Percentiles rank a stretch among this genome's conserved stretches.
phyloP scores from a whole-genome alignment of 1,139 yeast genomes.

The Blastobotrys aristatus region DNA sequence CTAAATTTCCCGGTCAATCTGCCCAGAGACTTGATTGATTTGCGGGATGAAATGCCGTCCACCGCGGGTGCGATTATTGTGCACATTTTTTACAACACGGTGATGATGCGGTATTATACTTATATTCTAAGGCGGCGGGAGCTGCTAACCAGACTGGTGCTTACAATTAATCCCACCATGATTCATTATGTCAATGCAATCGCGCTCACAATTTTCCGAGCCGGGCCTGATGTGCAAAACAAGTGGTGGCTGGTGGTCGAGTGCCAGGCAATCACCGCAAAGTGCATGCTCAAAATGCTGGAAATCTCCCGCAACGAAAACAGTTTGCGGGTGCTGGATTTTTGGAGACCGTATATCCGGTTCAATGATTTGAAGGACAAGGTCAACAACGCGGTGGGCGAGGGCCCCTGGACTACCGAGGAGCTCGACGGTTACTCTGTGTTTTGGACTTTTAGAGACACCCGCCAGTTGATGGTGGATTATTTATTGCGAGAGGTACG shows the following conservation, averaged over 20 bases:
- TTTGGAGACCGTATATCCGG: neutral
- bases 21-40: constrained; percentile 2
- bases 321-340: constrained; percentile 1
- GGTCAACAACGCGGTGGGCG: neutral
- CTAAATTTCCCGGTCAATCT: constrained; percentile 1
- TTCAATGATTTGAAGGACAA: neutral
- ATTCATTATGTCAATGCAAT: constrained; percentile 7
- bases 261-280: constrained; percentile 6
- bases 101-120: constrained; percentile 1
- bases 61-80: constrained; percentile 4
- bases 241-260: constrained; percentile 12
- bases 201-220: constrained; percentile 7
- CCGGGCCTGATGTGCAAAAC: neutral
- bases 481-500: neutral
- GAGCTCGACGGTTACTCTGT: constrained; percentile 10
- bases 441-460: constrained; percentile 9
- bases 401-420: constrained; percentile 7
- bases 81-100: constrained; percentile 8
- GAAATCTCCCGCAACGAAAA: neutral
- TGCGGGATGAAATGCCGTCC: constrained; percentile 10
- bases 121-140: neutral
- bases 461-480: neutral
- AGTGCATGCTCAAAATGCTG: neutral
- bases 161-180: neutral
- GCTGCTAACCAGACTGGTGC: neutral